These are phyloP conservation scores for Daucus carota DNA, from an alignment of 129 eudicot species.

Conservation along the genomic window DNA sequence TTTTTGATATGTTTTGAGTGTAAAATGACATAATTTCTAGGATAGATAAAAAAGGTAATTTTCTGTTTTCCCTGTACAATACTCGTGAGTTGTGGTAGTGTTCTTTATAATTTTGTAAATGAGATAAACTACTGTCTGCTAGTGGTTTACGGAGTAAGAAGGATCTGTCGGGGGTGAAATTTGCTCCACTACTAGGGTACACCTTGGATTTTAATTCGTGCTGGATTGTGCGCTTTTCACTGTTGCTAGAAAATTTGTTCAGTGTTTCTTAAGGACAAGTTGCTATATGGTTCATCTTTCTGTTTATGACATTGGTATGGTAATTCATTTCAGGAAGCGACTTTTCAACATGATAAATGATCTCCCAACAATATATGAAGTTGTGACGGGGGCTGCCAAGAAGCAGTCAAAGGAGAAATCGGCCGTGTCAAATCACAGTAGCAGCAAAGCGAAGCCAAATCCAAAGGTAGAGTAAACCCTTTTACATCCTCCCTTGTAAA, in stretches of 20 bases:
- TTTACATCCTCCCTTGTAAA: not conserved
- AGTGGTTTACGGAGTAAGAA: not conserved
- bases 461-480: constrained; percentile 14
- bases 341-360: constrained; percentile 59
- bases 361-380: constrained; percentile 51
- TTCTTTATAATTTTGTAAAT: not conserved
- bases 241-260: not conserved
- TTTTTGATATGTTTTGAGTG: not conserved
- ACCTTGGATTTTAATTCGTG: not conserved
- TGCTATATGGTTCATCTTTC: not conserved
- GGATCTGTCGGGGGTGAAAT: not conserved
- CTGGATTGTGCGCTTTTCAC: not conserved
- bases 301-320: not conserved
- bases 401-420: constrained; percentile 58
- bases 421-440: constrained; percentile 46
- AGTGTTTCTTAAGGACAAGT: not conserved
- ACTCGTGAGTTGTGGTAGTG: not conserved
- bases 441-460: constrained; percentile 60
- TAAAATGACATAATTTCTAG: not conserved
- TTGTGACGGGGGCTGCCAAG: constrained; percentile 57
- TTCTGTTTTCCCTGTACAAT: not conserved
- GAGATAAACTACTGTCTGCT: too few species aligned
- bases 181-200: not conserved
- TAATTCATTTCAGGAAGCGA: constrained; percentile 34
- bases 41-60: not conserved